phyloP scores from a whole-genome alignment of 805 yeast species.

The Metschnikowia peoriensis region DNA sequence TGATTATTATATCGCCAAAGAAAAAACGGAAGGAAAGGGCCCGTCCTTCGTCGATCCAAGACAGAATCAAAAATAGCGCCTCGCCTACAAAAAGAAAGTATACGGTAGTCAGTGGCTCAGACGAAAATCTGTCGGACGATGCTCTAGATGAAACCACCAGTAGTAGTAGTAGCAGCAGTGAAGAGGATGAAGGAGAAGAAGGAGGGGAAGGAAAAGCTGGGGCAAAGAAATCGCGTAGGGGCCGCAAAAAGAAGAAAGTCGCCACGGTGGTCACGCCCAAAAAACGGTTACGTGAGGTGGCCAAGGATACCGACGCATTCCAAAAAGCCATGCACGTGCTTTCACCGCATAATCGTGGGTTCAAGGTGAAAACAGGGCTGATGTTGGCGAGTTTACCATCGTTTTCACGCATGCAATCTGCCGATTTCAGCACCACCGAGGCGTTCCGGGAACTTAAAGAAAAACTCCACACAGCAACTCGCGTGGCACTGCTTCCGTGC shows the following conservation, averaged over 20 bases:
- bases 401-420: constrained; percentile 14
- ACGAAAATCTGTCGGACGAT: neutral
- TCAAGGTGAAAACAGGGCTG: constrained; percentile 24
- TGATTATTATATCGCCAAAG: constrained; percentile 18
- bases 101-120: neutral
- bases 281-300: constrained; percentile 2
- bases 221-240: neutral
- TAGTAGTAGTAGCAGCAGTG: neutral
- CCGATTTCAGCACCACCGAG: constrained; percentile 19
- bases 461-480: constrained; percentile 44
- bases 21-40: constrained; percentile 2
- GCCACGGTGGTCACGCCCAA: constrained; percentile 2
- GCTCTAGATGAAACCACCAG: neutral
- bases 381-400: constrained; percentile 21
- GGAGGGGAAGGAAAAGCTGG: neutral
- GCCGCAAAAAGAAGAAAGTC: constrained; percentile 1
- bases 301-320: constrained; percentile 7
- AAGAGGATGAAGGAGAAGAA: neutral
- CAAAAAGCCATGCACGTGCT: constrained; percentile 20
- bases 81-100: neutral
- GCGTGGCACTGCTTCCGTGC: constrained; percentile 65
- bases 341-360: constrained; percentile 24
- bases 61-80: neutral
- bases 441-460: constrained; percentile 40
- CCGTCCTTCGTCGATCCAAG: constrained; percentile 1